Conservation (phyloP, 352 stramenopile genomes). For the Thraustochytrium striatum region DNA sequence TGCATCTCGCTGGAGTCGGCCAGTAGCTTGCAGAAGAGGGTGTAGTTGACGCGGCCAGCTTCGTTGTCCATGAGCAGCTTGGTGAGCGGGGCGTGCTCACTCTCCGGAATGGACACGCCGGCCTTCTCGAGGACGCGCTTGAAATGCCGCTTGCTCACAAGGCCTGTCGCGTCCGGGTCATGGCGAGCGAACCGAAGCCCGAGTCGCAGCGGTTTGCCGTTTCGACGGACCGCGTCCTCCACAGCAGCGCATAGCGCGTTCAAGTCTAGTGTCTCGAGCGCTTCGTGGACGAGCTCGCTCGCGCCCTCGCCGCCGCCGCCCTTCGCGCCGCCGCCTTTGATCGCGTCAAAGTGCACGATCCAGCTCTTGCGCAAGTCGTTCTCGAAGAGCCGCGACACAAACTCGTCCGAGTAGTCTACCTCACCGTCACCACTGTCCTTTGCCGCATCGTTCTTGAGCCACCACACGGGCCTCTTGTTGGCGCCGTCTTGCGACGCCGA, state of each 20-base stretch:
- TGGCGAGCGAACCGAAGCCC: background rate
- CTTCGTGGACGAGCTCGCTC: background rate
- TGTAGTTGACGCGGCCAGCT: slow-evolving; percentile 1
- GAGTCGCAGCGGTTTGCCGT: slow-evolving; percentile 12
- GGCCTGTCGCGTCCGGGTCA: background rate
- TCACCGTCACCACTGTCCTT: no score
- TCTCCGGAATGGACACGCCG: background rate
- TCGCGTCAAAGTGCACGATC: slow-evolving; percentile 27
- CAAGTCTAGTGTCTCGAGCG: background rate
- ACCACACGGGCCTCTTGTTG: no score
- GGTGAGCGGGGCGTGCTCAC: slow-evolving; percentile 1
- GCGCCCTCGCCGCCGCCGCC: background rate
- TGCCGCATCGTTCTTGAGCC: no score
- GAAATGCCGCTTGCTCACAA: slow-evolving; percentile 3
- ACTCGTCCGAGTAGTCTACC: no score
- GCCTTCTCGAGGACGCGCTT: background rate
- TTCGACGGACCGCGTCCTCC: slow-evolving; percentile 11
- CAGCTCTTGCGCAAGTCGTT: slow-evolving; percentile 33
- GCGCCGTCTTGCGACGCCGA: no score
- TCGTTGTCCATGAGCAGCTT: background rate
- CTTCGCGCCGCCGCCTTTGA: background rate
- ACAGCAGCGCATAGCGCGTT: background rate
- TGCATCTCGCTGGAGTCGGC: slow-evolving; percentile 11
- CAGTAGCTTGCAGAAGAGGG: slow-evolving; percentile 12
- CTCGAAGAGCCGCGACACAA: background rate